A percentile compares a stretch with the other conserved stretches of the same genome.
These are phyloP conservation scores for Cyclotella kingstonii DNA, from an alignment of 108 stramenopile species.

Conservation along the genomic window DNA sequence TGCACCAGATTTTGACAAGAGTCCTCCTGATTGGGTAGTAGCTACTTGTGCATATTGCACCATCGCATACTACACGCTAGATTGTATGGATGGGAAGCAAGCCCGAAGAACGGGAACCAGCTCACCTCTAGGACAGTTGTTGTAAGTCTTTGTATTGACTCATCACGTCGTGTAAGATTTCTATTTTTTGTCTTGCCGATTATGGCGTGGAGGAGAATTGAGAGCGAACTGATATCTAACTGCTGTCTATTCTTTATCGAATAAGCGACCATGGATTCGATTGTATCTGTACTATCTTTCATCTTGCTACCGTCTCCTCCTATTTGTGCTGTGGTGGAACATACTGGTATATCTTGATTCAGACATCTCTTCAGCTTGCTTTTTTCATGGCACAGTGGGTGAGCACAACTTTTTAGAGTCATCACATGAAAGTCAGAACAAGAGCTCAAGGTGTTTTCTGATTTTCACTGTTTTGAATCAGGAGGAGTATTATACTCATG, in stretches of 20 bases:
- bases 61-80: slow-evolving; percentile 90
- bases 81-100: slow-evolving; percentile 99
- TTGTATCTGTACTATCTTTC: slow-evolving; percentile 79
- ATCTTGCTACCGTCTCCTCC: slow-evolving; percentile 50
- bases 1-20: slow-evolving; percentile 42
- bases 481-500: slow-evolving; percentile 92
- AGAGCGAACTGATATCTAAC: neutral
- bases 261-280: slow-evolving; percentile 93
- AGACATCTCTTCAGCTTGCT: slow-evolving; percentile 71
- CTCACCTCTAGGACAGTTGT: slow-evolving; percentile 94
- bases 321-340: slow-evolving; percentile 52
- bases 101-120: slow-evolving; percentile 86
- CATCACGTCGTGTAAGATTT: too few relatives aligned
- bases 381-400: slow-evolving; percentile 94
- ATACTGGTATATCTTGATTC: slow-evolving; percentile 50
- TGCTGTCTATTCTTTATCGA: neutral
- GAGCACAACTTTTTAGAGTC: too few relatives aligned
- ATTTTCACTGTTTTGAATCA: neutral
- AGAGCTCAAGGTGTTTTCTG: neutral
- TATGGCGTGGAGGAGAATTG: too few relatives aligned
- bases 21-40: slow-evolving; percentile 66
- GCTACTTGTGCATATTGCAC: slow-evolving; percentile 56
- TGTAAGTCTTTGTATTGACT: too few relatives aligned
- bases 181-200: too few relatives aligned
- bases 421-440: neutral